A percentile compares a stretch with the other conserved stretches of the same genome.
phyloP scores from a whole-genome alignment of 495 filamentous ascomycete genomes.

The Penicillium odoratum region DNA sequence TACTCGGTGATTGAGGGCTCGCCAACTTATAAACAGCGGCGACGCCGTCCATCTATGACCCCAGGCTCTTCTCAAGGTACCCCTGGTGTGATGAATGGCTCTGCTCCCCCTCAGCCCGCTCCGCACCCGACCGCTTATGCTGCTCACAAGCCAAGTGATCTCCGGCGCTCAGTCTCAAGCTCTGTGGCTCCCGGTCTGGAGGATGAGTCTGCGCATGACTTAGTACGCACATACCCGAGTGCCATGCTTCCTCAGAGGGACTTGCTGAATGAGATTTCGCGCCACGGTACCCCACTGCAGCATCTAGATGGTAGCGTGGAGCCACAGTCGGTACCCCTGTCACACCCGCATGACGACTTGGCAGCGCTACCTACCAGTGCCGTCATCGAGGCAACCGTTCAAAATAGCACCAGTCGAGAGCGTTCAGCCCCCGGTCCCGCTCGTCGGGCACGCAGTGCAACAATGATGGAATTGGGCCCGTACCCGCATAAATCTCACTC shows the following conservation, averaged over 20 bases:
- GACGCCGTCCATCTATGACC: slow-evolving; percentile 87
- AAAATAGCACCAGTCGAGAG: slow-evolving; percentile 62
- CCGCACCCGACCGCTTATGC: slow-evolving; percentile 47
- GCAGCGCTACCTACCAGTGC: slow-evolving; percentile 64
- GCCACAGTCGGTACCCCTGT: slow-evolving; percentile 55
- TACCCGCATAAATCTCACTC: slow-evolving; percentile 98
- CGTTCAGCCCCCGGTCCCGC: slow-evolving; percentile 69
- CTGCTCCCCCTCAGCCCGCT: slow-evolving; percentile 28
- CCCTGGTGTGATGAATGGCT: slow-evolving; percentile 47
- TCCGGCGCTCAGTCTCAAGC: slow-evolving; percentile 86
- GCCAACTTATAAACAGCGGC: slow-evolving; percentile 95
- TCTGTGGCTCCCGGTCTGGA: slow-evolving; percentile 80
- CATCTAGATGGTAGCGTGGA: slow-evolving; percentile 76
- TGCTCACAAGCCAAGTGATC: slow-evolving; percentile 76
- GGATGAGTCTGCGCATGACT: slow-evolving; percentile 68
- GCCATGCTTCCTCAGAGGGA: slow-evolving; percentile 74
- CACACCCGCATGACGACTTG: slow-evolving; percentile 68
- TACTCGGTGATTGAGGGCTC: slow-evolving; percentile 98
- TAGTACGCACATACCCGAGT: slow-evolving; percentile 63
- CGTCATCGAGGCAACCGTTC: slow-evolving; percentile 54
- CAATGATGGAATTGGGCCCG: slow-evolving; percentile 92
- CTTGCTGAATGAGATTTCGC: slow-evolving; percentile 74
- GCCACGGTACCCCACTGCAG: slow-evolving; percentile 83
- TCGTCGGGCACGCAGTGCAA: slow-evolving; percentile 90
- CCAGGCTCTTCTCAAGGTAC: slow-evolving; percentile 67